phyloP scores from a whole-genome alignment of 2,329 filamentous ascomycete species.

The Paracorniculantispora psalliotae region DNA sequence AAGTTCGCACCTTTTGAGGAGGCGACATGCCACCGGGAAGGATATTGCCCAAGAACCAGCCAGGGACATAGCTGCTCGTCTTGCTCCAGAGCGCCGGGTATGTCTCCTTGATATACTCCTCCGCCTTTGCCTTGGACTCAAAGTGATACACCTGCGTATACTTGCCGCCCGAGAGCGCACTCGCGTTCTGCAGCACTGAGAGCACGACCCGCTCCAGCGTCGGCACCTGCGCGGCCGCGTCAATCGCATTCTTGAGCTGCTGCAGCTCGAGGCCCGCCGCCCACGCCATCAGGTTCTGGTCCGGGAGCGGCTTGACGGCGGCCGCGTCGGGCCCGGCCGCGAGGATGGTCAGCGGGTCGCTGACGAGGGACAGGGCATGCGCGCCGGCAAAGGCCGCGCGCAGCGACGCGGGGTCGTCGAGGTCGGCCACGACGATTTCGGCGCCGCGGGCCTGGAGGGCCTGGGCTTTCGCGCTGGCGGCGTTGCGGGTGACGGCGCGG shows the following conservation, averaged over 20 bases:
- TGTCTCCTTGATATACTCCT: constrained; percentile 21
- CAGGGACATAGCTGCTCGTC: constrained; percentile 19
- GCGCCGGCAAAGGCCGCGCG: constrained; percentile 20
- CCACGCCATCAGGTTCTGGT: constrained; percentile 17
- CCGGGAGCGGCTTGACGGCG: constrained; percentile 13
- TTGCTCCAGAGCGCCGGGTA: constrained; percentile 20
- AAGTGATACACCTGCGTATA: constrained; percentile 38
- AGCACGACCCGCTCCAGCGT: constrained; percentile 34
- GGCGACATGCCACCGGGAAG: not conserved
- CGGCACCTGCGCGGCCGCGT: constrained; percentile 28
- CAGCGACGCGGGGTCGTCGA: constrained; percentile 17
- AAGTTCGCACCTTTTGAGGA: constrained; percentile 15
- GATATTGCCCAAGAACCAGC: constrained; percentile 18
- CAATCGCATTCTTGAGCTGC: constrained; percentile 32
- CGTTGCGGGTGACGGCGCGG: constrained; percentile 23
- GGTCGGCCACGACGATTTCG: constrained; percentile 21
- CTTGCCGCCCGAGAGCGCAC: constrained; percentile 35
- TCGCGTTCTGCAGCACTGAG: constrained; percentile 31
- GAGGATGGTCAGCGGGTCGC: constrained; percentile 23
- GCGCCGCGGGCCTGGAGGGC: constrained; percentile 17
- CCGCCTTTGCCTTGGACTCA: constrained; percentile 34
- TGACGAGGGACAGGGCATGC: constrained; percentile 26
- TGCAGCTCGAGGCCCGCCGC: constrained; percentile 27
- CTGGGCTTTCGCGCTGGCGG: constrained; percentile 16
- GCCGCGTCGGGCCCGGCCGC: constrained; percentile 12